phyloP scores from a whole-genome alignment of 2,329 filamentous ascomycete genomes.

The Chrysoporthe cubensis region DNA sequence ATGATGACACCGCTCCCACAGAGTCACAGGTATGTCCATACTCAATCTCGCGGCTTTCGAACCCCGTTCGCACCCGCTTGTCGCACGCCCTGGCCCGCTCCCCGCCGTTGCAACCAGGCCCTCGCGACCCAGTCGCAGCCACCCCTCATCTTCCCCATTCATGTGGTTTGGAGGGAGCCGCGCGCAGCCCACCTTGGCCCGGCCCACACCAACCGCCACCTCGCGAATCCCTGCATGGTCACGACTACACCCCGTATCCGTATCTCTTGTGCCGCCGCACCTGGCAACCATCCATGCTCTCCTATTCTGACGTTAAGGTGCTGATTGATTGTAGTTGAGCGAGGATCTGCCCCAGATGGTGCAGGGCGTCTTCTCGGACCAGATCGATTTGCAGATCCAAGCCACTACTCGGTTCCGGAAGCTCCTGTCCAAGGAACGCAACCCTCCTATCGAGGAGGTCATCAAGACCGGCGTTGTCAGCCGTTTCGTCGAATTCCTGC shows the following conservation, averaged over 20 bases:
- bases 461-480: slow-evolving; percentile 98
- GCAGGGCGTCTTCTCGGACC: slow-evolving; percentile 94
- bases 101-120: slow-evolving; percentile 10
- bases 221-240: slow-evolving; percentile 11
- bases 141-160: slow-evolving; percentile 27
- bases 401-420: slow-evolving; percentile 99
- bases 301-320: slow-evolving; percentile 5
- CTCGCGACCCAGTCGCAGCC: slow-evolving; percentile 17
- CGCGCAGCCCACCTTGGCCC: slow-evolving; percentile 22
- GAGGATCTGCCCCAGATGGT: slow-evolving; percentile 99
- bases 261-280: neutral
- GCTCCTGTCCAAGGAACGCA: slow-evolving; percentile 96
- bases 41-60: slow-evolving; percentile 22
- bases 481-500: slow-evolving; percentile 97
- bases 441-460: slow-evolving; percentile 97
- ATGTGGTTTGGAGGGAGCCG: slow-evolving; percentile 7
- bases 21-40: slow-evolving; percentile 81
- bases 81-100: slow-evolving; percentile 1
- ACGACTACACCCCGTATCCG: neutral
- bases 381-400: slow-evolving; percentile 96
- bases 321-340: slow-evolving; percentile 70
- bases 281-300: too few species aligned
- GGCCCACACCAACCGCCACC: slow-evolving; percentile 17
- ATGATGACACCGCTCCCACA: slow-evolving; percentile 93
- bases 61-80: slow-evolving; percentile 21